Evolutionary conservation across 2,329 filamentous ascomycete genomes (phyloP).

Genomic region (Huntiella savannae): DNA sequence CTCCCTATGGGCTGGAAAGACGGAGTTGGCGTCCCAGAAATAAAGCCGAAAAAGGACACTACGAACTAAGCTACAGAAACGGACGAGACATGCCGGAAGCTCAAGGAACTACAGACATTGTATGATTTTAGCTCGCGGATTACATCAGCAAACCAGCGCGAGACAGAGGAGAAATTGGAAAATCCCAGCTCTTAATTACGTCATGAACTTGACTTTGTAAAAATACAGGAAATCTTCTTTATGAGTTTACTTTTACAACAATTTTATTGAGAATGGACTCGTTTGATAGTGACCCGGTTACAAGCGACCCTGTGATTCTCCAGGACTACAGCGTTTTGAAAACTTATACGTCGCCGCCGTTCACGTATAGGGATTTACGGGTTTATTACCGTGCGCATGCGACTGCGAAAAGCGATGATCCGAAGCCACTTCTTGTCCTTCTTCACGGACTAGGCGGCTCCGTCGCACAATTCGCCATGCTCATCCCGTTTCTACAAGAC

Average conservation of each 20-base stretch:
- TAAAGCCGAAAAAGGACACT: too few species aligned
- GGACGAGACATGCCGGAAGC: too few species aligned
- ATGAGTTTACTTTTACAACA: too few species aligned
- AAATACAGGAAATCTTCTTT: too few species aligned
- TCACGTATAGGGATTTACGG: slow-evolving; percentile 57
- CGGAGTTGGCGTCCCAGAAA: slow-evolving; percentile 23
- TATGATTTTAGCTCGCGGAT: not conserved
- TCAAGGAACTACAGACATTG: not conserved
- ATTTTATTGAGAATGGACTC: not conserved
- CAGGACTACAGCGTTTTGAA: slow-evolving; percentile 54
- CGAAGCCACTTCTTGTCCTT: slow-evolving; percentile 69
- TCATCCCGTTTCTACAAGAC: slow-evolving; percentile 66
- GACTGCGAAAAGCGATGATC: slow-evolving; percentile 50
- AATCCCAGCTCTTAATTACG: too few species aligned
- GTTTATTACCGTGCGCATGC: slow-evolving; percentile 70
- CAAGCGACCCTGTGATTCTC: slow-evolving; percentile 61
- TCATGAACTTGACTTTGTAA: too few species aligned
- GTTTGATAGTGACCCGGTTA: slow-evolving; percentile 14
- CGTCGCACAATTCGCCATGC: slow-evolving; percentile 65
- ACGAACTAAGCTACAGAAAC: too few species aligned
- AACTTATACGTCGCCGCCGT: slow-evolving; percentile 50
- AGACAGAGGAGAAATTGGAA: too few species aligned
- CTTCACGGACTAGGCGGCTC: slow-evolving; percentile 89
- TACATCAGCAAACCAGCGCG: not conserved
- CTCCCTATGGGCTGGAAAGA: slow-evolving; percentile 73